Evolutionary conservation across 306 rosid genomes (phyloP).

Genomic region (Dicorynia guianensis): DNA sequence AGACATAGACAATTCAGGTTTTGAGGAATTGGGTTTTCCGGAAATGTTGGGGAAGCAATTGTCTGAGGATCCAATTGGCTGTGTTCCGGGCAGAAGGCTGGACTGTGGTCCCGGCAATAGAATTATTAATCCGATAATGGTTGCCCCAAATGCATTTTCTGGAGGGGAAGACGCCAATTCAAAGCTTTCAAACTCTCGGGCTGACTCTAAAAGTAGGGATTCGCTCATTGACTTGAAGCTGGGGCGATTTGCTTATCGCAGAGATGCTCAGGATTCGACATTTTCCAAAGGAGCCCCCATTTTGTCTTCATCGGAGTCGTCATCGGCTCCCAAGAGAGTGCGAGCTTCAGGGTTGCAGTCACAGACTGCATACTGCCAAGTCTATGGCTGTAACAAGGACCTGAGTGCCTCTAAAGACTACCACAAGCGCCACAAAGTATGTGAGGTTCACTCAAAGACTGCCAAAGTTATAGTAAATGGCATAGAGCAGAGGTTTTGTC

Average conservation of each 20-base stretch:
- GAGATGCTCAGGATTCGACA: constrained; percentile 46
- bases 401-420: constrained; percentile 81
- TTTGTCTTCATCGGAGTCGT: constrained; percentile 71
- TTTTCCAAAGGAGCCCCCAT: constrained; percentile 54
- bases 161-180: constrained; percentile 61
- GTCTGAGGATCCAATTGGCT: constrained; percentile 46
- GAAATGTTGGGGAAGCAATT: constrained; percentile 65
- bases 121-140: constrained; percentile 40
- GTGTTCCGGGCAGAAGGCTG: constrained; percentile 47
- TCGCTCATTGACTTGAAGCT: constrained; percentile 85
- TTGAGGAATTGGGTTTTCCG: constrained; percentile 65
- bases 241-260: constrained; percentile 66
- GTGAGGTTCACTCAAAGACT: constrained; percentile 92
- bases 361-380: constrained; percentile 74
- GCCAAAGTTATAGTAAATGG: constrained; percentile 81
- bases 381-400: constrained; percentile 88
- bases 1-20: constrained; percentile 58
- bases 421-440: constrained; percentile 93
- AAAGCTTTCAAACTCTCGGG: constrained; percentile 63
- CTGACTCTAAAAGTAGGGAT: constrained; percentile 61
- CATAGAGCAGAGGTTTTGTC: constrained; percentile 88
- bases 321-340: constrained; percentile 66
- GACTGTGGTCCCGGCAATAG: constrained; percentile 42
- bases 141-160: constrained; percentile 45
- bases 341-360: constrained; percentile 58